A percentile compares a stretch with the other conserved stretches of the same genome.
phyloP scores from a whole-genome alignment of 2,329 filamentous ascomycete genomes.

The Phialophora chinensis region DNA sequence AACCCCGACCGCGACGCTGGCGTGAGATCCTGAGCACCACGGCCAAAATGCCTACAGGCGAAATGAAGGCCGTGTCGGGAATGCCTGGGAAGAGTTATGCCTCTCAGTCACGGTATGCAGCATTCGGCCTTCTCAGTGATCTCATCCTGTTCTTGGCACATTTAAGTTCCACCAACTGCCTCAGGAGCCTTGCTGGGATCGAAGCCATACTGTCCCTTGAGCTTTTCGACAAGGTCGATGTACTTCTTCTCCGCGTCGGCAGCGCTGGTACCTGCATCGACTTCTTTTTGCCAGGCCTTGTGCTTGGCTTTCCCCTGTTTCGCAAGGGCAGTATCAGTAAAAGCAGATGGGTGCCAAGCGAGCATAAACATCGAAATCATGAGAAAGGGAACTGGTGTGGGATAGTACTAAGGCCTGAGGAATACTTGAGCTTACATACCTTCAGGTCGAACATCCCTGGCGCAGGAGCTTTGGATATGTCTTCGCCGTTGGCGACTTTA shows the following conservation, averaged over 20 bases:
- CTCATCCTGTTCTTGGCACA: neutral
- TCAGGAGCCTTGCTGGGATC: slow-evolving; percentile 69
- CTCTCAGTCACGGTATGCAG: neutral
- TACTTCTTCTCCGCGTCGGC: slow-evolving; percentile 78
- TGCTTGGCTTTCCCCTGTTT: slow-evolving; percentile 78
- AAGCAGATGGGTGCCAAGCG: neutral
- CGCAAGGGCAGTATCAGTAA: neutral
- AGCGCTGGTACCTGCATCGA: slow-evolving; percentile 66
- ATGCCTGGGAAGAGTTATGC: neutral
- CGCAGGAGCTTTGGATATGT: slow-evolving; percentile 40
- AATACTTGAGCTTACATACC: slow-evolving; percentile 41
- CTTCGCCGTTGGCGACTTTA: slow-evolving; percentile 43
- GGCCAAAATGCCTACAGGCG: neutral
- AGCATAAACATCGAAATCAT: neutral
- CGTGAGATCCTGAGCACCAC: neutral
- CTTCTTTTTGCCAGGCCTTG: slow-evolving; percentile 74
- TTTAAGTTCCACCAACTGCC: slow-evolving; percentile 51
- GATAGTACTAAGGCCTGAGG: neutral
- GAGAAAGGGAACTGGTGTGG: slow-evolving; percentile 64
- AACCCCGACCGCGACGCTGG: neutral
- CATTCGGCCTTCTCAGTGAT: neutral
- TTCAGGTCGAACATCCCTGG: slow-evolving; percentile 49
- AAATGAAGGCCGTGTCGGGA: neutral
- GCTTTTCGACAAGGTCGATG: slow-evolving; percentile 70
- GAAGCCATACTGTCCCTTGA: slow-evolving; percentile 74